Base-by-base conservation (phyloP, 768 basidiomycete genomes). In the Hygrocybe punicea region DNA sequence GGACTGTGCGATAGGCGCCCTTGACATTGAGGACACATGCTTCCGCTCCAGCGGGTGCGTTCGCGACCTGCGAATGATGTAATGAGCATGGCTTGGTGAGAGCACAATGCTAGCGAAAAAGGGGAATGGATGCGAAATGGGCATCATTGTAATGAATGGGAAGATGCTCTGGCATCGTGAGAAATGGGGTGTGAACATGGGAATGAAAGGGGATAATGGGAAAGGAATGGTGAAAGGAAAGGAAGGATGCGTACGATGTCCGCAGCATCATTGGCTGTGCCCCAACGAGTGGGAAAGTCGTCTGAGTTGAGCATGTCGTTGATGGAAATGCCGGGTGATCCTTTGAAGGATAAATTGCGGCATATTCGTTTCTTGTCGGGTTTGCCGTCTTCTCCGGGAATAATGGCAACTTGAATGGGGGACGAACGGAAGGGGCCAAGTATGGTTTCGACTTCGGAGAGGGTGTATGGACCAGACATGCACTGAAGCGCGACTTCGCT, bases 21-120 rank as follows among this genome's bases (percentile, higher is more conserved):
- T 63, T 60, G 16, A 73, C 60, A 49, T 75, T 71, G 29, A 71
- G 65, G 0, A 67, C 61, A 6, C 68, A 62, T 0, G 66, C 74
- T 39, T 69, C 62, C 0, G 71, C 58, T 1, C 73, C 73, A 0
- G 55, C 52, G 2, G 76, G 75, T 1, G 69, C 65, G 1, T 6
- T 8, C 9, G 65, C 55, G 50, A 69, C 57, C 67, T 69, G 14
- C 50, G 40, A 21, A 39, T 25, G 34, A n/a, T 17, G 37, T 42
- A 24, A 50, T 14, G 36, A 53, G 48, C 21, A 29, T 34, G 29
- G 29, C 19, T 19, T 25, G 35, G 44, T 50, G 6, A 45, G 37
- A 44, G 33, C 21, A 29, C 24, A 6, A 63, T 13, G 21, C 24
- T 55, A 29, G 29, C 8, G 40, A 51, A 46, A 24, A 45, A 29